Evolutionary conservation across 2,329 filamentous ascomycete species (phyloP), one percentile per base, ranked within the genome.

Genomic region (Fusarium coffeatum): DNA sequence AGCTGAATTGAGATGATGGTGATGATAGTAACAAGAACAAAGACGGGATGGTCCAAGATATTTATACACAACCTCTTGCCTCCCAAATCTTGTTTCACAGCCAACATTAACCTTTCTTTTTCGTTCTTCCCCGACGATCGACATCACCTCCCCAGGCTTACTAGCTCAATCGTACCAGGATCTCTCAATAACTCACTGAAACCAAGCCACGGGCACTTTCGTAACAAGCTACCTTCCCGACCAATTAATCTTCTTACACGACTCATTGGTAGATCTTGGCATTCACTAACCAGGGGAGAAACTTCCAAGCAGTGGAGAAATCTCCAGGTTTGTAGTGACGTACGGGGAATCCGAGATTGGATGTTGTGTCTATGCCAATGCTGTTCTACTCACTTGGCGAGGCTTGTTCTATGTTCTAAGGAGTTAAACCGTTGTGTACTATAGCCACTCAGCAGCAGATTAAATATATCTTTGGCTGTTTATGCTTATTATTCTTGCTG

Each of bases 161-260:
- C 34, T 37, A 37, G 34, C 34, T n/a, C 18, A 18, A 37, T 6
- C 34, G 10, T 37, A n/a, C 34, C 18, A 11, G 34, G 34, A 37
- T 37, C 34, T 37, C 34, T 37, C 34, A 18, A 37, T 51, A 47
- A 49, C 54, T 51, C 12, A 34, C 27, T 23, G 23, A 16, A 34
- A 22, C 63, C 64, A 45, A 67, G 64, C 65, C 65, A 68, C 65
- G 65, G 48, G 48, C 59, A 68, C 54, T 37, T 37, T 68, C 65
- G 65, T 64, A 68, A 68, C 68, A 46, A 68, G 67, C 43, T 12
- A 34, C 40, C 15, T 23, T 5, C 5, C 16, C 8, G 23, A 15
- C 60, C 50, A 66, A 64, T 65, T 65, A 55, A 65, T 51, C 40
- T 25, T 54, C 34, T 66, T 55, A 42, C 49, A 60, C 63, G 63